Evolutionary conservation across 306 rosid genomes (phyloP).

Genomic region (Castanea sativa): DNA sequence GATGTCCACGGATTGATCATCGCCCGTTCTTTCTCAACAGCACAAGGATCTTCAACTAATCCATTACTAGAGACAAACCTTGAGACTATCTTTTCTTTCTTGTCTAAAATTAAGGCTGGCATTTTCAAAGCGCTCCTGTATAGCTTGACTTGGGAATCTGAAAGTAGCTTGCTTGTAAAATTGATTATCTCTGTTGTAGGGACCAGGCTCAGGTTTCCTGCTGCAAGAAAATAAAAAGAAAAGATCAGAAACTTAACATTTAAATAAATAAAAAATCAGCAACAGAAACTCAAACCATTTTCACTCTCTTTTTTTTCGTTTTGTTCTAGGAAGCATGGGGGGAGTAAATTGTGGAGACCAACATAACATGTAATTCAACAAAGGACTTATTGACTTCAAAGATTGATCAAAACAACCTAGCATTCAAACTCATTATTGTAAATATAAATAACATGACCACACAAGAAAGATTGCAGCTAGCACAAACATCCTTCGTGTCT

Average conservation of each 20-base stretch:
- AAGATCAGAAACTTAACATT: not conserved
- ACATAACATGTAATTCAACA: not conserved
- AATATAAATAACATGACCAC: not conserved
- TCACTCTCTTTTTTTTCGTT: not conserved
- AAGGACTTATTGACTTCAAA: not conserved
- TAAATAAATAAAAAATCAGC: not conserved
- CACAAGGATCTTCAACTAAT: slow-evolving; percentile 83
- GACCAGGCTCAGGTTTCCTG: slow-evolving; percentile 60
- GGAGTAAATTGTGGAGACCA: not conserved
- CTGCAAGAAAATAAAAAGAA: slow-evolving; percentile 23
- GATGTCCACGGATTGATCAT: slow-evolving; percentile 86
- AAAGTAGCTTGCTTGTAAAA: slow-evolving; percentile 63
- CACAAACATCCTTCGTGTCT: not conserved
- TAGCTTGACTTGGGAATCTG: slow-evolving; percentile 53
- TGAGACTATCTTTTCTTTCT: slow-evolving; percentile 55
- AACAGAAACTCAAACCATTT: not conserved
- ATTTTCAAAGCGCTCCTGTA: slow-evolving; percentile 66
- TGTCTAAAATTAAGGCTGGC: slow-evolving; percentile 87
- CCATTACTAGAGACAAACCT: slow-evolving; percentile 79
- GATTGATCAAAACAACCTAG: not conserved
- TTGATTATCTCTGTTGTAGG: slow-evolving; percentile 51
- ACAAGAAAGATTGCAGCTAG: not conserved
- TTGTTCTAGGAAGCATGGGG: not conserved
- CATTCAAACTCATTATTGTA: not conserved
- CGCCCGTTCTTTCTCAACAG: slow-evolving; percentile 77